A percentile compares a stretch with the other conserved stretches of the same genome.
phyloP scores from a whole-genome alignment of 2,329 filamentous ascomycete species.

The Atkinsonella hypoxylon region DNA sequence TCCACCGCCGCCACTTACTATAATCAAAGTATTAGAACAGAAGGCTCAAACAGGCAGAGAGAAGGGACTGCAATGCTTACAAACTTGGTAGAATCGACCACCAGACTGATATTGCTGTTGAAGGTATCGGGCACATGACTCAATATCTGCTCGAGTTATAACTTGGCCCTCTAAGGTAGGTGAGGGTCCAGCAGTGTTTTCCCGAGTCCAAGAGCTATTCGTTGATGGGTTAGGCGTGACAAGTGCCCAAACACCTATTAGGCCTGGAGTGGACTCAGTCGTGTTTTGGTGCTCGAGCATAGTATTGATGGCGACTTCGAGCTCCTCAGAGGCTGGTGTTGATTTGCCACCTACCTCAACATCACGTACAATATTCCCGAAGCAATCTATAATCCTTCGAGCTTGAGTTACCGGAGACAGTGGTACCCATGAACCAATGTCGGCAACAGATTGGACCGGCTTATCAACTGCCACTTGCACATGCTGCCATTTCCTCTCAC shows the following conservation, averaged over 20 bases:
- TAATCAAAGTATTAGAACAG: slow-evolving; percentile 9
- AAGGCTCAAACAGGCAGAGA: not conserved
- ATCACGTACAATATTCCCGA: slow-evolving; percentile 69
- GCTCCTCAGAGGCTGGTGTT: slow-evolving; percentile 56
- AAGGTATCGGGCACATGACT: slow-evolving; percentile 17
- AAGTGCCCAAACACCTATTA: slow-evolving; percentile 62
- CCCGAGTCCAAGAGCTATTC: slow-evolving; percentile 2
- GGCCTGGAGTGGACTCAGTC: slow-evolving; percentile 22
- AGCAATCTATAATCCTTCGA: slow-evolving; percentile 48
- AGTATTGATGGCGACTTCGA: slow-evolving; percentile 51
- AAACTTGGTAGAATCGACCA: slow-evolving; percentile 31
- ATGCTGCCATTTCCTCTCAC: slow-evolving; percentile 28
- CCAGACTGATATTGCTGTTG: slow-evolving; percentile 26
- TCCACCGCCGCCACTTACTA: slow-evolving; percentile 69
- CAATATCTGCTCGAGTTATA: slow-evolving; percentile 10
- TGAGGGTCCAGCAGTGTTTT: slow-evolving; percentile 8
- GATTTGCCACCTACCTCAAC: slow-evolving; percentile 36
- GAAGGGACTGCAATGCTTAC: slow-evolving; percentile 12
- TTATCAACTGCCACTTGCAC: slow-evolving; percentile 16
- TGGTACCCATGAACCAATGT: slow-evolving; percentile 26
- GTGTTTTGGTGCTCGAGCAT: slow-evolving; percentile 34
- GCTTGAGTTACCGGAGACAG: slow-evolving; percentile 52
- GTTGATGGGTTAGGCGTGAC: slow-evolving; percentile 35
- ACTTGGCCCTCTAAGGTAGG: slow-evolving; percentile 1
- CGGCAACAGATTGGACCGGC: slow-evolving; percentile 11